phyloP scores from a whole-genome alignment of 2,329 filamentous ascomycete species.

The Coniella lustricola region DNA sequence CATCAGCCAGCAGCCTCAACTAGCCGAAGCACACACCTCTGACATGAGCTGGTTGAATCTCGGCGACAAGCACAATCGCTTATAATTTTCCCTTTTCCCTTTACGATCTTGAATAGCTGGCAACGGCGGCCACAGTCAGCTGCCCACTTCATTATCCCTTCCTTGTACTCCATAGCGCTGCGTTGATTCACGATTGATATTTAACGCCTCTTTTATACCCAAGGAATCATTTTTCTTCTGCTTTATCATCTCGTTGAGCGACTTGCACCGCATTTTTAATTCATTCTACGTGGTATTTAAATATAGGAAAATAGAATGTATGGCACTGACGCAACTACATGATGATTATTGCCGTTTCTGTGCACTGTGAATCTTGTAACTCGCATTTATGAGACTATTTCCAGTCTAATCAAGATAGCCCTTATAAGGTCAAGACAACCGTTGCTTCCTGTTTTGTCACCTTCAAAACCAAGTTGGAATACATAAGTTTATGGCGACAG shows the following conservation, averaged over 20 bases:
- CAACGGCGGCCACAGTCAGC: neutral
- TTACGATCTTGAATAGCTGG: neutral
- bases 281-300: neutral
- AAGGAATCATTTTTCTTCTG: neutral
- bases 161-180: neutral
- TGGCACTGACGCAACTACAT: too few species aligned
- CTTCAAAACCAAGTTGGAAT: too few species aligned
- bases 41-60: conserved; percentile 82
- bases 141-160: neutral
- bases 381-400: too few species aligned
- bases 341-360: too few species aligned
- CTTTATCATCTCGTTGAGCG: neutral
- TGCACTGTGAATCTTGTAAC: too few species aligned
- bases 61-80: conserved; percentile 24
- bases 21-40: conserved; percentile 42
- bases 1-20: conserved; percentile 43
- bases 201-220: conserved; percentile 6
- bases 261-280: conserved; percentile 5
- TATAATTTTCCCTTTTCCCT: conserved; percentile 10
- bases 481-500: too few species aligned
- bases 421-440: too few species aligned
- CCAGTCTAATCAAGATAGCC: too few species aligned
- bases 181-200: conserved; percentile 11
- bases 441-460: too few species aligned
- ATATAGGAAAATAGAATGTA: conserved; percentile 1